Percentiles rank a stretch among this genome's conserved stretches.
phyloP scores from a whole-genome alignment of 371 early-diverging fungal species.

The Lichtheimia ornata region DNA sequence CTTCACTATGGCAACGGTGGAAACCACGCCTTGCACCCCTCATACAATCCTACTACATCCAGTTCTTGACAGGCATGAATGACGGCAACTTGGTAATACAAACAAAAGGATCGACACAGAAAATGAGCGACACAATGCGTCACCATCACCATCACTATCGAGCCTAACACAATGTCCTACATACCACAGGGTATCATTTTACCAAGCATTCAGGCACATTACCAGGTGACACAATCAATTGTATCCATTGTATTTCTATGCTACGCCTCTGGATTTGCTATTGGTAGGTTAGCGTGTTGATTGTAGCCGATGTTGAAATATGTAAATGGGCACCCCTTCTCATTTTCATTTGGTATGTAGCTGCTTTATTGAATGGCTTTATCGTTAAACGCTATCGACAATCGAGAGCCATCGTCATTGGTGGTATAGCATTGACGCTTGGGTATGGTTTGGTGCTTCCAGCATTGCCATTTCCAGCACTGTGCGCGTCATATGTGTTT shows the following conservation, averaged over 20 bases:
- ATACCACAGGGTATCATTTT: slow-evolving; percentile 27
- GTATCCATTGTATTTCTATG: slow-evolving; percentile 25
- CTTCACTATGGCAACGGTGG: not conserved
- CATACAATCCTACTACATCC: slow-evolving; percentile 20
- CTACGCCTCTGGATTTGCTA: slow-evolving; percentile 20
- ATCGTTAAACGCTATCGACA: slow-evolving; percentile 15
- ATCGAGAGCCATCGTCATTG: slow-evolving; percentile 15
- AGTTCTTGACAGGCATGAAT: slow-evolving; percentile 23
- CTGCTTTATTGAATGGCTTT: slow-evolving; percentile 24
- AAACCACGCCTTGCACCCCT: slow-evolving; percentile 13
- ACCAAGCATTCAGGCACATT: slow-evolving; percentile 21
- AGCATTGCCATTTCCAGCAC: slow-evolving; percentile 22
- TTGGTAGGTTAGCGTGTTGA: slow-evolving; percentile 12
- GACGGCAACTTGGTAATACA: slow-evolving; percentile 20
- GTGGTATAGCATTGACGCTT: slow-evolving; percentile 10
- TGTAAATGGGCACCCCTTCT: not conserved
- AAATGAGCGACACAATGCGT: not conserved
- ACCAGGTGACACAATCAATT: slow-evolving; percentile 17
- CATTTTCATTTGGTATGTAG: slow-evolving; percentile 1
- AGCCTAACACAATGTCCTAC: not conserved
- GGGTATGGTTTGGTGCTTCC: slow-evolving; percentile 13
- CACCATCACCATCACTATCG: not conserved
- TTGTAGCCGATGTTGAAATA: too few relatives aligned
- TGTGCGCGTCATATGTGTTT: slow-evolving; percentile 17
- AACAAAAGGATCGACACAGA: not conserved